Conservation (phyloP, 352 stramenopile genomes). For the Phytophthora aleatoria region DNA sequence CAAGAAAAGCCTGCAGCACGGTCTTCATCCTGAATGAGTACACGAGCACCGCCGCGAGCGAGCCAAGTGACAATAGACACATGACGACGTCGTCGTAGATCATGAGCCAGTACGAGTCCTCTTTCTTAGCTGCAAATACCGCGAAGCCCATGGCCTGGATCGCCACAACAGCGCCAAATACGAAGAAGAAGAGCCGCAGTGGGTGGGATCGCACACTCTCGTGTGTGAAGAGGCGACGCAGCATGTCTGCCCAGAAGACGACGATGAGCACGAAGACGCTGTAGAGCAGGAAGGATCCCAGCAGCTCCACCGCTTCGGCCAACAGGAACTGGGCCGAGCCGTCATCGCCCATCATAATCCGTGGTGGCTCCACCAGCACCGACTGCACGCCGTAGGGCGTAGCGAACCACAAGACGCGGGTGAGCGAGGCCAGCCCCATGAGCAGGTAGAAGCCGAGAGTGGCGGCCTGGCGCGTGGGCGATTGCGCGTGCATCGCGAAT, state of each 20-base stretch:
- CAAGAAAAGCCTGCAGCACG: constrained; percentile 94
- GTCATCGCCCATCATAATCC: constrained; percentile 67
- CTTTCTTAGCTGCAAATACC: constrained; percentile 79
- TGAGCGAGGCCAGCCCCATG: constrained; percentile 67
- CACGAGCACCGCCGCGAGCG: constrained; percentile 92
- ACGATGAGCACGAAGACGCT: constrained; percentile 98
- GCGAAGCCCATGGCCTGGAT: constrained; percentile 86
- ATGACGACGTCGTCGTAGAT: constrained; percentile 93
- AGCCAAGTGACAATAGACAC: constrained; percentile 85
- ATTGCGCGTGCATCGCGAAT: constrained; percentile 72
- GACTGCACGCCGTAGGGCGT: constrained; percentile 76
- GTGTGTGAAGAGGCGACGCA: constrained; percentile 91
- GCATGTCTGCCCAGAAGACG: constrained; percentile 97
- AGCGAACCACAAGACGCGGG: constrained; percentile 74
- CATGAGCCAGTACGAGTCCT: constrained; percentile 96
- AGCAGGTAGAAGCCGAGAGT: constrained; percentile 87
- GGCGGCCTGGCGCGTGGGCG: constrained; percentile 54
- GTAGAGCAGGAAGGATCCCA: constrained; percentile 95
- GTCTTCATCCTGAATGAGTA: constrained; percentile 96
- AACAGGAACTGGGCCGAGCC: constrained; percentile 75
- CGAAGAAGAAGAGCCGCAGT: constrained; percentile 90
- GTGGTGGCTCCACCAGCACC: constrained; percentile 62
- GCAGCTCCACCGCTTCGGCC: constrained; percentile 87
- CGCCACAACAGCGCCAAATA: constrained; percentile 69
- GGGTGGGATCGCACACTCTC: constrained; percentile 77